Conservation (phyloP, 345 rosid species). For the Ailanthus altissimus region DNA sequence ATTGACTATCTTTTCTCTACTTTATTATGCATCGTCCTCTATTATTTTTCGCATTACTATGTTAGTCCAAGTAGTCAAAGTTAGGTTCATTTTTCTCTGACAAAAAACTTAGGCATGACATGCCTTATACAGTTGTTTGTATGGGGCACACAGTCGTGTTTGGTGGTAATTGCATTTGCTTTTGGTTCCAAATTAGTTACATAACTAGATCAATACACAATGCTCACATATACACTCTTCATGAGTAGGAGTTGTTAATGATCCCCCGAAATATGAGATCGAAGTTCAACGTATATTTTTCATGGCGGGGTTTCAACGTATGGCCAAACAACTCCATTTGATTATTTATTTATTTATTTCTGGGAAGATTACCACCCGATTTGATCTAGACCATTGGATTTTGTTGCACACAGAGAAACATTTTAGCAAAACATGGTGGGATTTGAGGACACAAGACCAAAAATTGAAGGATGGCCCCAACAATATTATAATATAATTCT, state of each 20-base stretch:
- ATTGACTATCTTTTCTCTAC: not conserved
- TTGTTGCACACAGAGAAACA: constrained; percentile 37
- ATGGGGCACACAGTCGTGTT: not conserved
- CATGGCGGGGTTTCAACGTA: not conserved
- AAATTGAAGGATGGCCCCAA: constrained; percentile 27
- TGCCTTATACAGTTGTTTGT: not conserved
- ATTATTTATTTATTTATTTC: not conserved
- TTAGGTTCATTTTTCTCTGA: constrained; percentile 18
- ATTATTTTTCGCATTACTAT: not conserved
- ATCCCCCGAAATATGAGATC: not conserved
- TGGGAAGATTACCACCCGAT: constrained; percentile 7
- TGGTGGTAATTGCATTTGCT: not conserved
- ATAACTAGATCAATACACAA: not conserved
- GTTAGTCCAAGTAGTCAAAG: not conserved
- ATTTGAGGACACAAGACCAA: constrained; percentile 28
- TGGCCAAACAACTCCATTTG: constrained; percentile 21
- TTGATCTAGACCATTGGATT: constrained; percentile 24
- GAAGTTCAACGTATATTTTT: not conserved
- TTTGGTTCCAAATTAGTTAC: not conserved
- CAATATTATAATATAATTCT: constrained; percentile 21
- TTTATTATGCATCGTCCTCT: not conserved
- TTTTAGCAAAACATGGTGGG: constrained; percentile 29
- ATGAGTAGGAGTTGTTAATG: not conserved
- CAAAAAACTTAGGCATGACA: not conserved
- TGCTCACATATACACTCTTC: too few species aligned